Evolutionary conservation across 2,329 filamentous ascomycete species (phyloP), one percentile per base, ranked within the genome.

Genomic region (Aspergillus sp.): DNA sequence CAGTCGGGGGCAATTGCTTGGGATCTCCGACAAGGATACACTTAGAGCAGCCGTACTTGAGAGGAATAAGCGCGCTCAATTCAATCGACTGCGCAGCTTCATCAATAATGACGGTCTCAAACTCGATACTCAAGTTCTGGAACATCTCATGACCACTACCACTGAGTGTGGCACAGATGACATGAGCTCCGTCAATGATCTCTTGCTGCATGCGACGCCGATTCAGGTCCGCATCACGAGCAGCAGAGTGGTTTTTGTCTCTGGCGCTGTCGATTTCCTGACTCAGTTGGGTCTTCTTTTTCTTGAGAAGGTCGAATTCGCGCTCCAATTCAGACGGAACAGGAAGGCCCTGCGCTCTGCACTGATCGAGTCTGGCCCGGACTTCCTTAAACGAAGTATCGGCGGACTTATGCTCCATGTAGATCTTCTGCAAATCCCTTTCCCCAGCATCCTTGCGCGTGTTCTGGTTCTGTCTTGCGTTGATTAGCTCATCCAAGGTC

Each of bases 81-180:
- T 98, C 93, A 51, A 98, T 94, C 66, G 91, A 98, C 75, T 98
- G 93, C 10, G 93, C 93, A 3, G 93, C 93, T 71, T 98, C 93
- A 59, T 98, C 93, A 53, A 98, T 96, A 57, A 98, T 87, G 54
- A 98, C 93, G 0, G 93, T 97, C 69, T 98, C 93, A 56, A 98
- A 98, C 66, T 98, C 93, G 44, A 98, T 88, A 58, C 87, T 90
- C 47, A 98, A 72, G 57, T 85, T 86, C 67, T 91, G 88, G 72
- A 98, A 95, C 82, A 97, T 94, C 56, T 98, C 93, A 61, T 98
- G 94, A 3, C 93, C 93, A 66, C 86, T 91, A 59, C 91, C 93
- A 65, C 90, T 96, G 43, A 98, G 81, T 0, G 93, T 98, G 38
- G 91, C 87, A 67, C 93, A 98, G 29, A 98, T 81, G 44, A 98